These are phyloP conservation scores for Trichoderma gamsii DNA, from an alignment of 495 filamentous ascomycete genomes.

Conservation along the genomic window DNA sequence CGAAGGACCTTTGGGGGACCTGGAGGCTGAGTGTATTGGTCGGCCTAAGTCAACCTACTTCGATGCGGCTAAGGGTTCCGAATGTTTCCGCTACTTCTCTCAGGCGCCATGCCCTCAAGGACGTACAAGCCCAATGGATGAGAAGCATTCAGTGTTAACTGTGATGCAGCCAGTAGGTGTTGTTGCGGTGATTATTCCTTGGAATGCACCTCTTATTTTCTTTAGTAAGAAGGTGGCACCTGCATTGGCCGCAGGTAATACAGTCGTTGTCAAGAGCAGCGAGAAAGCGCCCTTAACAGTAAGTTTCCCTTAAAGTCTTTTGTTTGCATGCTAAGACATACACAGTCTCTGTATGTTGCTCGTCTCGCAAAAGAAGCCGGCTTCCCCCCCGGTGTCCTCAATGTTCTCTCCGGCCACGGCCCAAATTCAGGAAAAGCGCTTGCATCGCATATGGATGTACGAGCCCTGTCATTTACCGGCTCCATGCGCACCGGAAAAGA, in stretches of 20 bases:
- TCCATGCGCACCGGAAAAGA: slow-evolving; percentile 38
- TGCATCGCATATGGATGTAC: slow-evolving; percentile 46
- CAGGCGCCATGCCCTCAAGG: slow-evolving; percentile 35
- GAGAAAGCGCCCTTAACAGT: slow-evolving; percentile 73
- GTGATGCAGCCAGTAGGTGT: slow-evolving; percentile 69
- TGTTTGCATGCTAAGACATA: neutral
- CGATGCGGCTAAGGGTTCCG: neutral
- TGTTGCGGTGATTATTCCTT: slow-evolving; percentile 72
- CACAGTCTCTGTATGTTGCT: slow-evolving; percentile 29
- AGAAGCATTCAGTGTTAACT: no score
- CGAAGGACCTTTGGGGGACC: slow-evolving; percentile 20
- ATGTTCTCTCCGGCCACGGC: slow-evolving; percentile 52
- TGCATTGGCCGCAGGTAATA: slow-evolving; percentile 75
- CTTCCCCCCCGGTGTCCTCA: slow-evolving; percentile 53
- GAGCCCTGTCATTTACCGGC: slow-evolving; percentile 55
- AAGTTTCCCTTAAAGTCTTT: slow-evolving; percentile 22
- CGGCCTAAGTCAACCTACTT: slow-evolving; percentile 11
- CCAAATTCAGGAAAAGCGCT: slow-evolving; percentile 45
- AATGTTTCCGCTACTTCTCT: slow-evolving; percentile 27
- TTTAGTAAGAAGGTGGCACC: slow-evolving; percentile 83
- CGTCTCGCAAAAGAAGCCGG: slow-evolving; percentile 48
- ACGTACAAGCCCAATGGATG: no score
- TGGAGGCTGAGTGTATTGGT: slow-evolving; percentile 4
- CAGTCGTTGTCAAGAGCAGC: slow-evolving; percentile 79
- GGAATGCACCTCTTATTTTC: slow-evolving; percentile 84